Conservation (phyloP, 768 basidiomycete genomes). For the Fomitopsis serialis region DNA sequence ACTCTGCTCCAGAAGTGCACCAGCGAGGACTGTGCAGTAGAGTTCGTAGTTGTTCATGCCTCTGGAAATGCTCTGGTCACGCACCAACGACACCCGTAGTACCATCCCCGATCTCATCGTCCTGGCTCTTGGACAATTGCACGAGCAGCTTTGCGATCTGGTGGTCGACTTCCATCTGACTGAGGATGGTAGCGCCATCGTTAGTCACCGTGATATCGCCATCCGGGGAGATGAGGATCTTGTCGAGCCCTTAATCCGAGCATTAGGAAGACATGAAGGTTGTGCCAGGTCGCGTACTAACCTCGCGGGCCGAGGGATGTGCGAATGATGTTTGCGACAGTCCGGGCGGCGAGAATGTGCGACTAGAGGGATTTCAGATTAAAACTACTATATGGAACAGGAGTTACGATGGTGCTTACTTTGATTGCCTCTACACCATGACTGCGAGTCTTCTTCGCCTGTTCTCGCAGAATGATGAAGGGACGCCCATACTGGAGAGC, state of each 20-base stretch:
- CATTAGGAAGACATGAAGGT: not conserved
- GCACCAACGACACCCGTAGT: slow-evolving; percentile 98
- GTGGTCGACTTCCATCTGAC: slow-evolving; percentile 99
- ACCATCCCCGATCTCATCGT: slow-evolving; percentile 99
- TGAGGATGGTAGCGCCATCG: slow-evolving; percentile 96
- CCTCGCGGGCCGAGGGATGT: slow-evolving; percentile 95
- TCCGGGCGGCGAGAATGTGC: slow-evolving; percentile 93
- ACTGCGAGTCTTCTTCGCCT: slow-evolving; percentile 8
- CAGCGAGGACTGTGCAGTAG: slow-evolving; percentile 77
- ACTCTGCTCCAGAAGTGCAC: slow-evolving; percentile 91
- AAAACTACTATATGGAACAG: not conserved
- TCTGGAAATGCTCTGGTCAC: slow-evolving; percentile 25
- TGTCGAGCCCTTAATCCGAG: slow-evolving; percentile 71
- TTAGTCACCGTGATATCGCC: slow-evolving; percentile 99
- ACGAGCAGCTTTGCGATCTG: slow-evolving; percentile 98
- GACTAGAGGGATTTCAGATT: slow-evolving; percentile 41
- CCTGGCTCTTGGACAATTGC: slow-evolving; percentile 94
- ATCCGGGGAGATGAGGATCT: slow-evolving; percentile 92
- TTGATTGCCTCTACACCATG: slow-evolving; percentile 9
- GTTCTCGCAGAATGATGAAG: slow-evolving; percentile 8
- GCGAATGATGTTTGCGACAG: slow-evolving; percentile 90
- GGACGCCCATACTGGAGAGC: slow-evolving; percentile 4
- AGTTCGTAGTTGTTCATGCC: not conserved
- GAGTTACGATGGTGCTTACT: not conserved
- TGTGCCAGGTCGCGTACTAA: slow-evolving; percentile 22